phyloP scores from a whole-genome alignment of 176 grass and related monocot genomes.

The Luzula sylvatica region DNA sequence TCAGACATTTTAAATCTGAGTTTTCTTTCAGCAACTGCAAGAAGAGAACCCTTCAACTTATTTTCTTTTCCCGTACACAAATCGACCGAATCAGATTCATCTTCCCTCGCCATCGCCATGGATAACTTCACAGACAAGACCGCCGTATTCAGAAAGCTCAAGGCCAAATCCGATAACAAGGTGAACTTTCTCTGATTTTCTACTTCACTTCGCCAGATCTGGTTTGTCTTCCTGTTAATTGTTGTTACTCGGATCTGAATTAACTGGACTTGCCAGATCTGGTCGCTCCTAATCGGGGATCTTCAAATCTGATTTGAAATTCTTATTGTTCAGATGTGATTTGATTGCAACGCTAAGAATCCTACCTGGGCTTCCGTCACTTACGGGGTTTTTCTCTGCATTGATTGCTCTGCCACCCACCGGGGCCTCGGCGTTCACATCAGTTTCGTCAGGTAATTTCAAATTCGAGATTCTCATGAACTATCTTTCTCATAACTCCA shows the following conservation, averaged over 20 bases:
- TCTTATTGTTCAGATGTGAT: slow-evolving; percentile 58
- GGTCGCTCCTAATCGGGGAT: slow-evolving; percentile 1
- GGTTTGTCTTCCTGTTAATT: neutral
- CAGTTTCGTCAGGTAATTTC: slow-evolving; percentile 70
- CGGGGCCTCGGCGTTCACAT: slow-evolving; percentile 92
- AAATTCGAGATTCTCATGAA: neutral
- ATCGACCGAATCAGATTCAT: slow-evolving; percentile 2
- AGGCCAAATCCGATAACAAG: slow-evolving; percentile 96
- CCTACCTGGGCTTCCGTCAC: slow-evolving; percentile 97
- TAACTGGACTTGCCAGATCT: slow-evolving; percentile 9
- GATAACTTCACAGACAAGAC: slow-evolving; percentile 51
- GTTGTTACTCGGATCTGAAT: neutral
- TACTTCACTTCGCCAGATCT: slow-evolving; percentile 5
- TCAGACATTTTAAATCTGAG: too few species aligned
- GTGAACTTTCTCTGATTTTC: slow-evolving; percentile 8
- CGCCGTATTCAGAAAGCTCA: slow-evolving; percentile 79
- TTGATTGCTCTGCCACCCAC: slow-evolving; percentile 86
- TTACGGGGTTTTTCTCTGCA: slow-evolving; percentile 87
- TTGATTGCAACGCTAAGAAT: slow-evolving; percentile 96
- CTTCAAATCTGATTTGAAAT: neutral
- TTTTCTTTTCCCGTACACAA: slow-evolving; percentile 7
- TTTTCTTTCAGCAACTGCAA: too few species aligned
- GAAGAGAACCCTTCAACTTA: neutral
- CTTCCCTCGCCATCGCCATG: neutral
- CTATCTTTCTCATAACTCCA: neutral